phyloP scores from a whole-genome alignment of 208 protist genomes.

The Crithidia sp. region DNA sequence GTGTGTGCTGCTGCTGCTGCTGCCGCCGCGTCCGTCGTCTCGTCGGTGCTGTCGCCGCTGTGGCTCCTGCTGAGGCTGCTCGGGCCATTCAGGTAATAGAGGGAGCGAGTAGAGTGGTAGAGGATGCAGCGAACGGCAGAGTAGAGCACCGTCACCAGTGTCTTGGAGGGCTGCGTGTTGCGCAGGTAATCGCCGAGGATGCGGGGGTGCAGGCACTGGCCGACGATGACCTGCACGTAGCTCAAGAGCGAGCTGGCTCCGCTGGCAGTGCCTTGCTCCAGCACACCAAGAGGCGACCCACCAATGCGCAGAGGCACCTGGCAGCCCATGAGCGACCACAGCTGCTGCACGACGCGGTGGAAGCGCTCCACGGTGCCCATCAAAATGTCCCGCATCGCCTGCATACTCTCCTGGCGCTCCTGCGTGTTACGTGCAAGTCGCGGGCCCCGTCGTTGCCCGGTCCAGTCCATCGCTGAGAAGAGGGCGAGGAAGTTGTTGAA shows the following conservation, averaged over 20 bases:
- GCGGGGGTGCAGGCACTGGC: constrained; percentile 25
- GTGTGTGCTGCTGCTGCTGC: too few relatives aligned
- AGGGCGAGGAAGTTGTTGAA: constrained; percentile 41
- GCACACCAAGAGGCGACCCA: constrained; percentile 15
- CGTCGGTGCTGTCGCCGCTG: neutral
- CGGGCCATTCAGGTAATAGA: constrained; percentile 9
- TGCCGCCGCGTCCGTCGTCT: neutral
- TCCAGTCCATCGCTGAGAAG: constrained; percentile 31
- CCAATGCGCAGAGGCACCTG: constrained; percentile 14
- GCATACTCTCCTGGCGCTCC: constrained; percentile 25
- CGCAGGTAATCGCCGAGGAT: constrained; percentile 38
- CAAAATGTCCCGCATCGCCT: constrained; percentile 26
- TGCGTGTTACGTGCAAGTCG: constrained; percentile 21
- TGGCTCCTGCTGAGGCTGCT: too few relatives aligned
- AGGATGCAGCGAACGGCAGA: constrained; percentile 34
- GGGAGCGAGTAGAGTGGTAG: constrained; percentile 24
- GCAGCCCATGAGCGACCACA: constrained; percentile 38
- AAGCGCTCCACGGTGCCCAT: constrained; percentile 15
- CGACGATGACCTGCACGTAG: constrained; percentile 33
- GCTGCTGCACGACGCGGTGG: constrained; percentile 13
- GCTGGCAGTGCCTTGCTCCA: constrained; percentile 26
- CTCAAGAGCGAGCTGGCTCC: constrained; percentile 32
- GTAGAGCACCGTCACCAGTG: constrained; percentile 19
- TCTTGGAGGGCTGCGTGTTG: constrained; percentile 20
- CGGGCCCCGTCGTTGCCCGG: constrained; percentile 18